These are phyloP conservation scores for Candolleomyces eurysporus DNA, from an alignment of 768 basidiomycete species.

Conservation along the genomic window DNA sequence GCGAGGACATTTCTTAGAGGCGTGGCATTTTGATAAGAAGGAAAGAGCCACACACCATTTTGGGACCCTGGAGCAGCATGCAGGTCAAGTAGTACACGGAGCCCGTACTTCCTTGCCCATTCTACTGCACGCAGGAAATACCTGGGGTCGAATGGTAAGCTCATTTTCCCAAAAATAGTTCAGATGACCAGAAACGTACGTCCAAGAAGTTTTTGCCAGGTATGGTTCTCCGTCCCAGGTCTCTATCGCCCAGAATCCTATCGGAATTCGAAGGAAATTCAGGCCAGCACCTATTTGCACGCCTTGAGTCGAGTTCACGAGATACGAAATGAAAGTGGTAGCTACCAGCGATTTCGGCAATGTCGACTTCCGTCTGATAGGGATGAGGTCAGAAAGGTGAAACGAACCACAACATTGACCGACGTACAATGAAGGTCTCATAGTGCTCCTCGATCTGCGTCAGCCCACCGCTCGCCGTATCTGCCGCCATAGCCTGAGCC, in stretches of 20 bases:
- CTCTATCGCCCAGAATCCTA: conserved; percentile 87
- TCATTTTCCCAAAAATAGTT: not conserved
- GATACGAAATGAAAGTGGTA: not conserved
- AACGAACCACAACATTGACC: not conserved
- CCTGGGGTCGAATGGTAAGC: conserved; percentile 23
- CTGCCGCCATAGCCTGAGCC: conserved; percentile 61
- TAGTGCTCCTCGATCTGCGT: conserved; percentile 70
- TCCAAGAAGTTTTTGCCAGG: conserved; percentile 72
- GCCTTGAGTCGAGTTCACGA: not conserved
- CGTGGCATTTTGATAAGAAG: not conserved
- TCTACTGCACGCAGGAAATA: conserved; percentile 73
- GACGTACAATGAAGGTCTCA: conserved; percentile 74
- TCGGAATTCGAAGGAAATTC: conserved; percentile 79
- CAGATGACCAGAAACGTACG: conserved; percentile 33
- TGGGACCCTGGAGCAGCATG: conserved; percentile 80
- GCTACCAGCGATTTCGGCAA: conserved; percentile 73
- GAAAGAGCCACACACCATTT: conserved; percentile 44
- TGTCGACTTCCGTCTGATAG: conserved; percentile 76
- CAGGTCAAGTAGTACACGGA: conserved; percentile 80
- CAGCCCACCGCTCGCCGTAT: conserved; percentile 59
- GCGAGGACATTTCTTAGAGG: too few relatives aligned
- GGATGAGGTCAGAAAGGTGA: not conserved
- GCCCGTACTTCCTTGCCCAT: conserved; percentile 89
- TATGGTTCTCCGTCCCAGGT: conserved; percentile 76
- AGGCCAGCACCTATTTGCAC: conserved; percentile 57